These are phyloP conservation scores for Aquilaria yunnanensis DNA, from an alignment of 345 rosid species.

Conservation along the genomic window DNA sequence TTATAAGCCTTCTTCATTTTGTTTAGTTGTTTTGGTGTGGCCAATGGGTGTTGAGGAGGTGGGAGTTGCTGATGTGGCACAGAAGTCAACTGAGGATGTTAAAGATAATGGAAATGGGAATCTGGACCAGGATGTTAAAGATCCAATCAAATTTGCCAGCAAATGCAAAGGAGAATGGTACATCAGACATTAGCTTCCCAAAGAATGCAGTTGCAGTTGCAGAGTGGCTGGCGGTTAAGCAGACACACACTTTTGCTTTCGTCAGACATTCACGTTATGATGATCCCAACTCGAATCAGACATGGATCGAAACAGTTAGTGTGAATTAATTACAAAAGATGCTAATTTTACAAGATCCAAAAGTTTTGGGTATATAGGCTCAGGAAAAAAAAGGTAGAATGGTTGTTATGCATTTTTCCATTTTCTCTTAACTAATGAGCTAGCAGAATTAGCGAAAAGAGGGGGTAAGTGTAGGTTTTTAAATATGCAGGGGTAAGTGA, in stretches of 20 bases:
- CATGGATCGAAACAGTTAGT: no score
- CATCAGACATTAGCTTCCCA: slow-evolving; percentile 36
- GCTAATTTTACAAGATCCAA: no score
- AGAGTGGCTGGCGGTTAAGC: slow-evolving; percentile 77
- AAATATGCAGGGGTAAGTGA: no score
- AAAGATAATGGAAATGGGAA: slow-evolving; percentile 34
- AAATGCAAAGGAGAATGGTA: slow-evolving; percentile 37
- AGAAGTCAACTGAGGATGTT: slow-evolving; percentile 37
- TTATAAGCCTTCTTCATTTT: neutral
- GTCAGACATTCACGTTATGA: slow-evolving; percentile 40
- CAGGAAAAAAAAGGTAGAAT: no score
- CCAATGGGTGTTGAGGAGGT: slow-evolving; percentile 80
- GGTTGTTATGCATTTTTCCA: no score
- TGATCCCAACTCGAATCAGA: slow-evolving; percentile 36
- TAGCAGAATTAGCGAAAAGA: no score
- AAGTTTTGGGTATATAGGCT: no score
- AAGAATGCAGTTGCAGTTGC: slow-evolving; percentile 41
- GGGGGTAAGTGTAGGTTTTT: no score
- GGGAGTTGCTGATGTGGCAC: slow-evolving; percentile 65
- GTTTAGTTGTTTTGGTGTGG: slow-evolving; percentile 17
- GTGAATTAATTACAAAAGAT: no score
- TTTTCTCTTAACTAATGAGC: no score
- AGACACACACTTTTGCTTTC: slow-evolving; percentile 61
- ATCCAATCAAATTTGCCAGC: slow-evolving; percentile 42
- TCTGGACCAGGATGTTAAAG: slow-evolving; percentile 32